Evolutionary conservation across 1,284 basidiomycete species (phyloP).

Genomic region (Ustilago cynodontis): DNA sequence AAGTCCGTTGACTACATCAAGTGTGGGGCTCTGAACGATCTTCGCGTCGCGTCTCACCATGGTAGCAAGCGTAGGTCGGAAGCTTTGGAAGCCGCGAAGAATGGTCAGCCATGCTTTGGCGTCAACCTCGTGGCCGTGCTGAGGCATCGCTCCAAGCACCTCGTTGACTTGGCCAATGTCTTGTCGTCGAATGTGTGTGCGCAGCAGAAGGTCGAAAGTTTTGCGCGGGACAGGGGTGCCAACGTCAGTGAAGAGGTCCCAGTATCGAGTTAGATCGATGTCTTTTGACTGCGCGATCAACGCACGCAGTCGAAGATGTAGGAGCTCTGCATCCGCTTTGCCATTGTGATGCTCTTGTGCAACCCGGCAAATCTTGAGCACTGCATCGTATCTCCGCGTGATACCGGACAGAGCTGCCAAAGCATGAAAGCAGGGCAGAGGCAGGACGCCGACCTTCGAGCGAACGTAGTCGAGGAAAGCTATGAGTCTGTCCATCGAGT

Average conservation of each 20-base stretch:
- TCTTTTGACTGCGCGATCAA: conserved; percentile 26
- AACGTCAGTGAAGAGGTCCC: conserved; percentile 14
- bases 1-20: conserved; percentile 35
- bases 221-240: conserved; percentile 34
- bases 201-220: conserved; percentile 42
- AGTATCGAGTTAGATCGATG: conserved; percentile 18
- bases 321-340: conserved; percentile 36
- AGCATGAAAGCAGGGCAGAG: conserved; percentile 32
- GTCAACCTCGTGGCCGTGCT: conserved; percentile 33
- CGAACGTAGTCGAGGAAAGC: conserved; percentile 27
- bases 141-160: conserved; percentile 38
- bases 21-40: conserved; percentile 38
- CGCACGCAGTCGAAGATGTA: conserved; percentile 37
- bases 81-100: conserved; percentile 36
- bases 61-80: conserved; percentile 28
- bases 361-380: conserved; percentile 31
- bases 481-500: conserved; percentile 35
- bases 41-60: conserved; percentile 32
- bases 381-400: conserved; percentile 25
- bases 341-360: conserved; percentile 26
- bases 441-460: conserved; percentile 25
- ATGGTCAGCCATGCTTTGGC: conserved; percentile 48
- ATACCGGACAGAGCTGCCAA: conserved; percentile 30
- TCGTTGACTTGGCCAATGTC: conserved; percentile 36
- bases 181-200: conserved; percentile 37